Percentiles rank a stretch among this genome's conserved stretches.
These are phyloP conservation scores for Aspergillus taichungensis DNA, from an alignment of 495 filamentous ascomycete species.

Conservation along the genomic window DNA sequence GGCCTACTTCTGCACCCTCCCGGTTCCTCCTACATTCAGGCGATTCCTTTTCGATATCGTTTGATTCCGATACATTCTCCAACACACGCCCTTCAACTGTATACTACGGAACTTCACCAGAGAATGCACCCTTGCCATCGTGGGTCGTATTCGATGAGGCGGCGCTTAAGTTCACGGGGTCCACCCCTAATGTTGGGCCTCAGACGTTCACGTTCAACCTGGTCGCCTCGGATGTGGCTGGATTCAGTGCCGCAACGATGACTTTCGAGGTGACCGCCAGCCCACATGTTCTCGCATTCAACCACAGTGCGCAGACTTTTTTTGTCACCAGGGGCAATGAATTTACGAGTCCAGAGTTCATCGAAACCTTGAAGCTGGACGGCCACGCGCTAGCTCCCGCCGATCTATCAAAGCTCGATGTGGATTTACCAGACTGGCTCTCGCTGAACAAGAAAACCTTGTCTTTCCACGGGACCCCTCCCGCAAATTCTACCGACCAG, in stretches of 20 bases:
- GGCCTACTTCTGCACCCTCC: conserved; percentile 37
- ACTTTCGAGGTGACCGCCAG: conserved; percentile 64
- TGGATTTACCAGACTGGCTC: conserved; percentile 60
- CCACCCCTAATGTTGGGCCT: conserved; percentile 59
- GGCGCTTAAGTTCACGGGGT: conserved; percentile 63
- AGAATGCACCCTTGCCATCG: conserved; percentile 77
- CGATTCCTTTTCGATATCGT: conserved; percentile 34
- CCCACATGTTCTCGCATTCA: conserved; percentile 56
- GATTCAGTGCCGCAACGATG: conserved; percentile 60
- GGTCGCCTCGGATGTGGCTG: conserved; percentile 70
- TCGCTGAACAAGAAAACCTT: conserved; percentile 55
- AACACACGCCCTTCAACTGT: conserved; percentile 38
- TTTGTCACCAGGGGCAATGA: conserved; percentile 48
- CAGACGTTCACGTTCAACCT: conserved; percentile 66
- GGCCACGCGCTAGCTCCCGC: conserved; percentile 37
- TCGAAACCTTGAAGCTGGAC: conserved; percentile 52
- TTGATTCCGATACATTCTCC: conserved; percentile 40
- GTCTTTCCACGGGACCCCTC: conserved; percentile 55
- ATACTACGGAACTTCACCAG: conserved; percentile 70
- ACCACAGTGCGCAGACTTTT: conserved; percentile 45
- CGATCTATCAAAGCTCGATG: conserved; percentile 40
- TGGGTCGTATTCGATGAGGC: conserved; percentile 70
- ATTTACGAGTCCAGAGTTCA: conserved; percentile 48
- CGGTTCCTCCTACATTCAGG: conserved; percentile 39
- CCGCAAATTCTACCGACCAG: conserved; percentile 41